These are phyloP conservation scores for Pseudogymnoascus sp. DNA, from an alignment of 2,329 filamentous ascomycete genomes.

Conservation along the genomic window DNA sequence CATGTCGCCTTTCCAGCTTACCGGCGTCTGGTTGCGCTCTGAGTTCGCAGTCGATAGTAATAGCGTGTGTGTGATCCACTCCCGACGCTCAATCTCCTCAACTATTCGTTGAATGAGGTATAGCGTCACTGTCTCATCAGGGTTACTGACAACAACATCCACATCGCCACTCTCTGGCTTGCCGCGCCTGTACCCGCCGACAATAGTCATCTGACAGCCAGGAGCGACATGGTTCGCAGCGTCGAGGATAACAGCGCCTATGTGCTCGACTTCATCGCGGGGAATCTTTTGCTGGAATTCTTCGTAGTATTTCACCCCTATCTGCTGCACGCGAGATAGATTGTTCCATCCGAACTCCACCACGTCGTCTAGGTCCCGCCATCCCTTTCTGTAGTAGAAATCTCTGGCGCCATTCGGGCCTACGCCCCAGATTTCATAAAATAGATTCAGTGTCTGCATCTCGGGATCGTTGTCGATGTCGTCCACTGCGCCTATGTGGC, in stretches of 20 bases:
- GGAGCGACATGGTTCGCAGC: slow-evolving; percentile 57
- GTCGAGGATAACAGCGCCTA: slow-evolving; percentile 51
- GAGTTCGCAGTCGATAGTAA: slow-evolving; percentile 61
- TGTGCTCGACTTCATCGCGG: slow-evolving; percentile 62
- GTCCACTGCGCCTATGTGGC: slow-evolving; percentile 52
- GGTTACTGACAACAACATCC: slow-evolving; percentile 77
- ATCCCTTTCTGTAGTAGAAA: slow-evolving; percentile 65
- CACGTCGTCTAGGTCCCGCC: slow-evolving; percentile 78
- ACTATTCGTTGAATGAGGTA: slow-evolving; percentile 68
- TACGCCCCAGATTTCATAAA: slow-evolving; percentile 89
- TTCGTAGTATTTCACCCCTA: slow-evolving; percentile 88
- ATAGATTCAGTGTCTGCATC: slow-evolving; percentile 55
- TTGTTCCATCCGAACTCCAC: slow-evolving; percentile 71
- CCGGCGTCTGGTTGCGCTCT: slow-evolving; percentile 57
- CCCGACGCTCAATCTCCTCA: slow-evolving; percentile 54
- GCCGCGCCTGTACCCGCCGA: slow-evolving; percentile 60
- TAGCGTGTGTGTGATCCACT: slow-evolving; percentile 75
- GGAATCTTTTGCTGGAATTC: slow-evolving; percentile 69
- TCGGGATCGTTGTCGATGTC: slow-evolving; percentile 55
- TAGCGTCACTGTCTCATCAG: slow-evolving; percentile 56
- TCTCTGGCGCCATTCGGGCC: slow-evolving; percentile 70
- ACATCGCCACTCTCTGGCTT: slow-evolving; percentile 66
- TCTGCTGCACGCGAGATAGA: slow-evolving; percentile 76
- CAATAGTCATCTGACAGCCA: slow-evolving; percentile 50
- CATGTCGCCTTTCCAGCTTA: slow-evolving; percentile 42